A percentile compares a stretch with the other conserved stretches of the same genome.
Conservation (phyloP, 2,329 filamentous ascomycete species). For the Parascedosporium putredinis region DNA sequence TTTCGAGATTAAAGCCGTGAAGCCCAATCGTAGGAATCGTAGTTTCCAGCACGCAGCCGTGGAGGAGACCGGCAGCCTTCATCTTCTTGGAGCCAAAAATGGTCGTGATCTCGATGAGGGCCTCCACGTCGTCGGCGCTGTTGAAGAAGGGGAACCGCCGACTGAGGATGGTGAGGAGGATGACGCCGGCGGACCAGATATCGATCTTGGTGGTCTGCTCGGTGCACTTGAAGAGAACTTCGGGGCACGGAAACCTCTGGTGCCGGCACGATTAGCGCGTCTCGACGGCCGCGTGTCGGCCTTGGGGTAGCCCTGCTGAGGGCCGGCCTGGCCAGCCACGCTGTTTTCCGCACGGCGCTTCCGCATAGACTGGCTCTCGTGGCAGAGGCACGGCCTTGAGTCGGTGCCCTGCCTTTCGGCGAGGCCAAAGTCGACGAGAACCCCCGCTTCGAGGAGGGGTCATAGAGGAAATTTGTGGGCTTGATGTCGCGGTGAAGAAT, state of each 20-base stretch:
- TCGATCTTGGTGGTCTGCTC: conserved; percentile 90
- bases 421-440: conserved; percentile 97
- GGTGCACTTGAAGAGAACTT: conserved; percentile 95
- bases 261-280: conserved; percentile 88
- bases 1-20: conserved; percentile 77
- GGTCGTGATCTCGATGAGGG: conserved; percentile 92
- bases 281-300: conserved; percentile 79
- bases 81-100: conserved; percentile 84
- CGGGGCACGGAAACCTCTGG: conserved; percentile 92
- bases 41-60: conserved; percentile 87
- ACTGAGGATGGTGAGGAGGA: conserved; percentile 86
- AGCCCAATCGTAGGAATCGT: conserved; percentile 84
- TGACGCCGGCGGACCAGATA: conserved; percentile 95
- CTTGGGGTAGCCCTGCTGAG: conserved; percentile 68
- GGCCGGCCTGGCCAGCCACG: conserved; percentile 41
- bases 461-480: conserved; percentile 94
- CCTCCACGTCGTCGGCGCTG: conserved; percentile 94
- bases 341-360: conserved; percentile 49
- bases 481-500: conserved; percentile 96
- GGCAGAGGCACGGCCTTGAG: conserved; percentile 72
- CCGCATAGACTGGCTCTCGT: conserved; percentile 52
- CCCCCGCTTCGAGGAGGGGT: conserved; percentile 71
- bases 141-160: conserved; percentile 97
- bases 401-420: conserved; percentile 77
- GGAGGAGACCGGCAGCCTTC: conserved; percentile 69